Evolutionary conservation across 345 rosid species (phyloP).

Genomic region (Nephelium lappaceum): DNA sequence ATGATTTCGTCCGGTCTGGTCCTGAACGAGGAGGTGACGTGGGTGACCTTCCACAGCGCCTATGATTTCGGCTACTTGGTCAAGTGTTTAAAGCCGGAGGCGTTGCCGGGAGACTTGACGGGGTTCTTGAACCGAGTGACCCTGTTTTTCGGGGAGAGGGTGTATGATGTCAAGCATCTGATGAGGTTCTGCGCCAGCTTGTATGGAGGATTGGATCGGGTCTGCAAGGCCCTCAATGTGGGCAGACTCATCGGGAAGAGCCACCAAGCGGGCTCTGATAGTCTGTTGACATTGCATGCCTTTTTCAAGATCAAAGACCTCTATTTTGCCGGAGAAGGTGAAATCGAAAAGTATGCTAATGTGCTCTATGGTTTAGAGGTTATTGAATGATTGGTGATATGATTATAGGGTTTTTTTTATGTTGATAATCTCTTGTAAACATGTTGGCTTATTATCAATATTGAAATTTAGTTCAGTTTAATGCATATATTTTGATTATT

Average conservation of each 20-base stretch:
- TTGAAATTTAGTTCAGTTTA: conserved; percentile 25
- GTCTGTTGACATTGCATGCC: conserved; percentile 48
- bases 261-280: conserved; percentile 61
- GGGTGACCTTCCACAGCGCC: conserved; percentile 75
- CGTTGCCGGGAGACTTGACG: conserved; percentile 36
- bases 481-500: background rate
- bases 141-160: conserved; percentile 45
- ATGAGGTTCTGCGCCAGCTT: conserved; percentile 44
- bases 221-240: conserved; percentile 36
- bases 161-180: conserved; percentile 69
- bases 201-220: conserved; percentile 61
- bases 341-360: conserved; percentile 40
- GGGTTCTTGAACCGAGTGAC: conserved; percentile 41
- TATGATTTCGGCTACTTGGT: conserved; percentile 70
- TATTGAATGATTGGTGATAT: conserved; percentile 5
- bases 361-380: conserved; percentile 55
- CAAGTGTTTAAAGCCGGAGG: conserved; percentile 49
- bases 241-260: conserved; percentile 50
- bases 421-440: conserved; percentile 27
- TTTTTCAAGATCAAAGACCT: conserved; percentile 36
- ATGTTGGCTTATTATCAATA: conserved; percentile 27
- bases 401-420: conserved; percentile 14
- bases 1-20: conserved; percentile 65
- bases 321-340: conserved; percentile 26
- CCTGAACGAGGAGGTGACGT: conserved; percentile 47